Conservation (phyloP, 2,329 filamentous ascomycete species). For the Colletotrichum sp. region DNA sequence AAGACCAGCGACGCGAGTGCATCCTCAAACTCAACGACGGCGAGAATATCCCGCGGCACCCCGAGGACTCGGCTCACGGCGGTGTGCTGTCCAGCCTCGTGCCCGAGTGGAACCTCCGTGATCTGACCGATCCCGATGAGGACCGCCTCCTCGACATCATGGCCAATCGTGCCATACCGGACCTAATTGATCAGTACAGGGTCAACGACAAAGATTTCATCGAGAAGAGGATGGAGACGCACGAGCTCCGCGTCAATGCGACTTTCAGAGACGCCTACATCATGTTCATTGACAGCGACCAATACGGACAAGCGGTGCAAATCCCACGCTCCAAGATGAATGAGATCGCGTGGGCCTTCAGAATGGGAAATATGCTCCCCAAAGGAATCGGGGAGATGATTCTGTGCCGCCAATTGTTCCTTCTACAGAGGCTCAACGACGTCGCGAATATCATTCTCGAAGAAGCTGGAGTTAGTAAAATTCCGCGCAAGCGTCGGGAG, state of each 20-base stretch:
- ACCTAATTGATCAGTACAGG: constrained; percentile 38
- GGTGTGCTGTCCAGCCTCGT: constrained; percentile 39
- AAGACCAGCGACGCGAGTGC: constrained; percentile 22
- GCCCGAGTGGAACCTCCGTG: constrained; percentile 49
- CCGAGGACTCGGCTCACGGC: constrained; percentile 38
- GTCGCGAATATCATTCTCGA: constrained; percentile 48
- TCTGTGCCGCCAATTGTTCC: constrained; percentile 39
- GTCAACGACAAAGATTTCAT: constrained; percentile 43
- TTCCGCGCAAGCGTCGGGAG: too few relatives aligned
- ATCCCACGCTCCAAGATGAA: constrained; percentile 27
- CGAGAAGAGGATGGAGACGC: constrained; percentile 34
- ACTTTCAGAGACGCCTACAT: constrained; percentile 38
- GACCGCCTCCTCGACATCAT: constrained; percentile 43
- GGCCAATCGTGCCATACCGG: constrained; percentile 39
- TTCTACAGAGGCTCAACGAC: constrained; percentile 44
- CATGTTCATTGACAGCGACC: constrained; percentile 25
- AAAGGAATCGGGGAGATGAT: constrained; percentile 38
- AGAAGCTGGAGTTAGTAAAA: constrained; percentile 31
- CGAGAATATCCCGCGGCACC: constrained; percentile 37
- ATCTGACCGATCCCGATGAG: constrained; percentile 39
- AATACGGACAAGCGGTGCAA: constrained; percentile 41
- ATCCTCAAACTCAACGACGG: constrained; percentile 37
- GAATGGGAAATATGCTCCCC: constrained; percentile 30
- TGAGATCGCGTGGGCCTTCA: constrained; percentile 26
- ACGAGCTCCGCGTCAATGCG: constrained; percentile 33